phyloP scores from a whole-genome alignment of 2,329 filamentous ascomycete species.

The Colletotrichum sp. region DNA sequence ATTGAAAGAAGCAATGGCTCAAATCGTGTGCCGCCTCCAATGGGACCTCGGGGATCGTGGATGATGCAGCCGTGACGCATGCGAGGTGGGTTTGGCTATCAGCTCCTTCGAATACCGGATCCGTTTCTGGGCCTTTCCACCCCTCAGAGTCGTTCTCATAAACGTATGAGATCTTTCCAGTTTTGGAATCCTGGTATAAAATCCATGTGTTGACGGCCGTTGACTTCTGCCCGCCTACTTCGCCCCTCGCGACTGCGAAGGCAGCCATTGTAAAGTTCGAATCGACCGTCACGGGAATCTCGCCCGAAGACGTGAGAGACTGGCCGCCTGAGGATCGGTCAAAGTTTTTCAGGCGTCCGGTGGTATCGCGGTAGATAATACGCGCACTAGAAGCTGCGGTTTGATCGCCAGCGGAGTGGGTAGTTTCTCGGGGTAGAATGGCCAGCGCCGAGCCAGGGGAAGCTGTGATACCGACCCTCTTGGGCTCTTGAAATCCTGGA shows the following conservation, averaged over 20 bases:
- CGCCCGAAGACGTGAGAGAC: background rate
- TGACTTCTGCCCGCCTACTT: background rate
- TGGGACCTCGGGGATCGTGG: background rate
- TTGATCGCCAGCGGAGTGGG: background rate
- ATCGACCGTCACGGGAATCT: conserved; percentile 12
- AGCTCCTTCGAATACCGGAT: conserved; percentile 11
- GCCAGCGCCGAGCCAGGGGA: conserved; percentile 1
- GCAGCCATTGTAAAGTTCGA: conserved; percentile 23
- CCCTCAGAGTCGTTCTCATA: conserved; percentile 19
- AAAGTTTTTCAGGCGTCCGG: background rate
- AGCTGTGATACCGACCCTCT: background rate
- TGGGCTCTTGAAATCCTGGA: background rate
- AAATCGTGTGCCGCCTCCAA: conserved; percentile 1
- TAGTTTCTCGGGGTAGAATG: background rate
- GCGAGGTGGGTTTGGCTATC: conserved; percentile 13
- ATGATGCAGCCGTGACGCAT: conserved; percentile 13
- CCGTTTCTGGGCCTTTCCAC: conserved; percentile 19
- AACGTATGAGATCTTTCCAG: conserved; percentile 21
- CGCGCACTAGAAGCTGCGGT: background rate
- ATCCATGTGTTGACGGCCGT: conserved; percentile 24
- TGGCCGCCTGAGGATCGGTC: conserved; percentile 8
- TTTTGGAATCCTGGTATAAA: conserved; percentile 25
- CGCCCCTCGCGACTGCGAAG: conserved; percentile 19
- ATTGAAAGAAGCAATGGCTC: conserved; percentile 20
- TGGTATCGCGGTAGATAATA: conserved; percentile 5